Evolutionary conservation across 495 filamentous ascomycete genomes (phyloP).

Genomic region (Gamarada debralockiae): DNA sequence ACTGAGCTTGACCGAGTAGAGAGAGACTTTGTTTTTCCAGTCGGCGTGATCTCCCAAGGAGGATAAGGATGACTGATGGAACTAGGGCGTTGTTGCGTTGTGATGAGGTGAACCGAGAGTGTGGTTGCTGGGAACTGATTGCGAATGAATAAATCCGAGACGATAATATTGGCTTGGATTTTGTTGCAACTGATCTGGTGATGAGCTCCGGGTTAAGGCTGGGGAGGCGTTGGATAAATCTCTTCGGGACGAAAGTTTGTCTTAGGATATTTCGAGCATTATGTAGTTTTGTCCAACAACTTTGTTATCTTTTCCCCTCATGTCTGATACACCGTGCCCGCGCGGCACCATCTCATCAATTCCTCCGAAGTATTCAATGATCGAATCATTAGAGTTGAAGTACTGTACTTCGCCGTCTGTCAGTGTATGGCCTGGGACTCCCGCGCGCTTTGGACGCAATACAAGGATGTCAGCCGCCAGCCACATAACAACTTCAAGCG

Average conservation of each 20-base stretch:
- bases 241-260: not conserved
- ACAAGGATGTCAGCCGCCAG: slow-evolving; percentile 19
- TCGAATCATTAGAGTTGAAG: slow-evolving; percentile 17
- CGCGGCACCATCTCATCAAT: slow-evolving; percentile 16
- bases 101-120: slow-evolving; percentile 10
- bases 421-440: slow-evolving; percentile 4
- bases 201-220: not conserved
- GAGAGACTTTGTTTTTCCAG: not conserved
- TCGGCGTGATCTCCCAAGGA: slow-evolving; percentile 1
- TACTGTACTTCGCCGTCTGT: slow-evolving; percentile 8
- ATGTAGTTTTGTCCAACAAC: slow-evolving; percentile 2
- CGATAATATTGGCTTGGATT: not conserved
- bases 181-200: slow-evolving; percentile 6
- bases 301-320: not conserved
- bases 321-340: slow-evolving; percentile 16
- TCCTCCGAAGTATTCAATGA: slow-evolving; percentile 1
- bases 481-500: slow-evolving; percentile 6
- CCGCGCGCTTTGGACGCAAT: slow-evolving; percentile 17
- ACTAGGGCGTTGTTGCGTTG: not conserved
- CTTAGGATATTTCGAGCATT: slow-evolving; percentile 3
- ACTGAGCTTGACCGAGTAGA: not conserved
- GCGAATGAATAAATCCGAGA: slow-evolving; percentile 3
- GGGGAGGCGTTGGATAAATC: not conserved
- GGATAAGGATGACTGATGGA: slow-evolving; percentile 2
- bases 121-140: slow-evolving; percentile 15